Base-by-base conservation (phyloP, 768 basidiomycete genomes). In the Phaeolepiota aurea region DNA sequence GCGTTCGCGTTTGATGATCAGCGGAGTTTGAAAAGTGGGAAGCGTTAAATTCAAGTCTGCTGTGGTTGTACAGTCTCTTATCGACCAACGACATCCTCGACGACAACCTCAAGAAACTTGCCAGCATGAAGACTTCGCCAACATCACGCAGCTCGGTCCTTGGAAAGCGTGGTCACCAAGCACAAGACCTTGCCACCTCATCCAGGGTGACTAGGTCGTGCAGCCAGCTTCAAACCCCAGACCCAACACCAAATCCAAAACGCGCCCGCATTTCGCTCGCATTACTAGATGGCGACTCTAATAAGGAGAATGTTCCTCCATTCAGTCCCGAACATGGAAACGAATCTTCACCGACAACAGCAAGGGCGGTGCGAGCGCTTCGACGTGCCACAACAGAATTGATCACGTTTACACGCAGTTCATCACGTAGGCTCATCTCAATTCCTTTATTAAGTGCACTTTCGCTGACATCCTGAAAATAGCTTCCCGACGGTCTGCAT, bases 231-330 rank as follows among this genome's bases (percentile, higher is more conserved):
- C 71, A 66, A 46, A 79, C 81, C 0, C 81, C 82, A 4, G 77
- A 82, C 46, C 61, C 66, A 20, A 78, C 76, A 5, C 82, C 83
- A 14, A 74, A 71, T 49, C 65, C 74, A 23, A 87, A 87, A 62
- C 81, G 84, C 40, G 61, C 71, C 32, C 72, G 76, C 39, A 74
- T 69, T 13, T 68, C 72, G 12, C 53, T 56, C 12, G 58, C 57
- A 3, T 45, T 56, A 21, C 40, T 69, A 14, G 79, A 80, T 45
- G 75, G 71, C 31, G 75, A 78, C 38, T 64, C 68, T 16, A 87
- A 87, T 58, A 87, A 87, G 64, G 84, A 87, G 57, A 87, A 87
- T 49, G 69, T 86, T 13, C 80, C 83, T n/a, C 84, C 84, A 1
- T 69, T 72, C 47, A 59, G 57, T 34, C 47, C 53, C 21, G 66